Percentiles rank a stretch among this genome's conserved stretches.
phyloP scores from a whole-genome alignment of 306 rosid species.

The Neltuma alba region DNA sequence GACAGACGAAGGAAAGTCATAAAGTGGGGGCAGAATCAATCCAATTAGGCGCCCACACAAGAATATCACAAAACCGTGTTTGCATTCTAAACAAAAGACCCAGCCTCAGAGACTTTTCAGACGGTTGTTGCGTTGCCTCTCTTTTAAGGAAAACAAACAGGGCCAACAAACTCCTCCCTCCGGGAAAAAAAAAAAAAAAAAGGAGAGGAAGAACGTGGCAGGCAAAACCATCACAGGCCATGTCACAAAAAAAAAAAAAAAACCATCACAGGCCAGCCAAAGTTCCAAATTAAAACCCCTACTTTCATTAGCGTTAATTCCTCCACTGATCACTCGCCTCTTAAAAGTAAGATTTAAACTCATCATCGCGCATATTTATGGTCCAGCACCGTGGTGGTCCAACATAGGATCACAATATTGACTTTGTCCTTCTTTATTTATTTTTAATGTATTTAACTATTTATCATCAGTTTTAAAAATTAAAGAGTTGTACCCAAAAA shows the following conservation, averaged over 20 bases:
- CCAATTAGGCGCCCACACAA: neutral
- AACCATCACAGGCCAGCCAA: neutral
- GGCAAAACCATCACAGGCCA: neutral
- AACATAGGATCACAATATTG: neutral
- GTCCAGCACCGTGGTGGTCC: too few relatives aligned
- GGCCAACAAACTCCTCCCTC: neutral
- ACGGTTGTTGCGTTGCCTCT: neutral
- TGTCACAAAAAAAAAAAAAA: neutral
- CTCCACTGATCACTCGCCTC: neutral
- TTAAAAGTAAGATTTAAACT: neutral
- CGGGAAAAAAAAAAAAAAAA: neutral
- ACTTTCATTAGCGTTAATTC: neutral
- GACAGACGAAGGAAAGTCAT: neutral
- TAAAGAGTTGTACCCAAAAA: too few relatives aligned
- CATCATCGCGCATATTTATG: too few relatives aligned
- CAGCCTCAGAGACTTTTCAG: neutral
- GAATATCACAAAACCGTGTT: neutral
- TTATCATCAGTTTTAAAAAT: neutral
- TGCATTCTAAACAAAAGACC: neutral
- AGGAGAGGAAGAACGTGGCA: neutral
- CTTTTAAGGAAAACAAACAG: conserved; percentile 17
- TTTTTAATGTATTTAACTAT: neutral
- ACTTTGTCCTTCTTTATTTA: neutral
- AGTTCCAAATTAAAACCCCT: neutral
- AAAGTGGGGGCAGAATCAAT: neutral